Evolutionary conservation across 768 basidiomycete genomes (phyloP).

Genomic region (Rhodosporidiobolus sp.): DNA sequence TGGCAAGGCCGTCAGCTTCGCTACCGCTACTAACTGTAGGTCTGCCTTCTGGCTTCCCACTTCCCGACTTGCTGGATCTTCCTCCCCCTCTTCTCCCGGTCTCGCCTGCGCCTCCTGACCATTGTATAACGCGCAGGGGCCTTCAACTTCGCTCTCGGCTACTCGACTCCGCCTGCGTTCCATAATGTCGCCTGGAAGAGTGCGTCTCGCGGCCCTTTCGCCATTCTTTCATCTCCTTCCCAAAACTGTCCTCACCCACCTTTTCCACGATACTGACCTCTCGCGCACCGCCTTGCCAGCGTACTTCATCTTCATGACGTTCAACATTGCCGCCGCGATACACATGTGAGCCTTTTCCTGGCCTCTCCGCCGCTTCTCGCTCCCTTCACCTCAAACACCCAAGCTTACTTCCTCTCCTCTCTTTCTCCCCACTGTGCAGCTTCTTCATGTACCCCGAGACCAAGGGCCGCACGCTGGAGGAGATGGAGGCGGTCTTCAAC

Average conservation of each 20-base stretch:
- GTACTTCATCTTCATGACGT: slow-evolving; percentile 27
- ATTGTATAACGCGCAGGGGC: neutral
- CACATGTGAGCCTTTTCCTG: slow-evolving; percentile 64
- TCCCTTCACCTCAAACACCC: too few species aligned
- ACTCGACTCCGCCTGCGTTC: slow-evolving; percentile 70
- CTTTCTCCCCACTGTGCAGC: slow-evolving; percentile 53
- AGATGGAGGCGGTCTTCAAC: slow-evolving; percentile 70
- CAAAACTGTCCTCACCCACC: neutral
- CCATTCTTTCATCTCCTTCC: neutral
- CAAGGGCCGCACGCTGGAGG: slow-evolving; percentile 61
- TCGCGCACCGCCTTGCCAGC: neutral
- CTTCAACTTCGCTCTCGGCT: slow-evolving; percentile 61
- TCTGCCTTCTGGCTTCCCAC: neutral
- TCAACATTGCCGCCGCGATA: slow-evolving; percentile 55
- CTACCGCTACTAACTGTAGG: slow-evolving; percentile 43
- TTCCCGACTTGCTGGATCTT: neutral
- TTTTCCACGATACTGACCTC: too few species aligned
- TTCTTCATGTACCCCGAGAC: slow-evolving; percentile 70
- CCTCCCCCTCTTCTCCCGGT: too few species aligned
- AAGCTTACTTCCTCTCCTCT: neutral
- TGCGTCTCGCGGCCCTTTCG: neutral
- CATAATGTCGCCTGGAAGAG: slow-evolving; percentile 53
- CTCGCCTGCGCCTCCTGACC: neutral
- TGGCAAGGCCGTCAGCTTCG: slow-evolving; percentile 59
- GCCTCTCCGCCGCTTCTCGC: too few species aligned